Conservation (phyloP, 805 yeast genomes). For the Wickerhamiella sergipiensis region DNA sequence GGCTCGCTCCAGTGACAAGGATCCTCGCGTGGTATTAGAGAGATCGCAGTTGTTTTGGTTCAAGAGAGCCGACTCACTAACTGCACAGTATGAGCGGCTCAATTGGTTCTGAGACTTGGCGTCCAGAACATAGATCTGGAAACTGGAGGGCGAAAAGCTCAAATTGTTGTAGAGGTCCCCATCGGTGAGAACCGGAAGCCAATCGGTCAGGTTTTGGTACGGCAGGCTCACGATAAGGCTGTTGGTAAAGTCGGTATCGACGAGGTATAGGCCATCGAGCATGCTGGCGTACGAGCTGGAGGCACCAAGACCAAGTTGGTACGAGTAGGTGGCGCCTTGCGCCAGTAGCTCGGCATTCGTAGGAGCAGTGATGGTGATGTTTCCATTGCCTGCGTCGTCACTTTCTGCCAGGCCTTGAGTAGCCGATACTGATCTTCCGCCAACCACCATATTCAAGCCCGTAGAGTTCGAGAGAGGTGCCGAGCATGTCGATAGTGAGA, state of each 20-base stretch:
- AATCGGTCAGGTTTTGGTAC: slow-evolving; percentile 8
- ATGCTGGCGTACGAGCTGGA: slow-evolving; percentile 23
- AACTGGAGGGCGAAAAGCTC: background rate
- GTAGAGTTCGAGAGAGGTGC: background rate
- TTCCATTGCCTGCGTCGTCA: background rate
- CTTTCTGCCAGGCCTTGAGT: background rate
- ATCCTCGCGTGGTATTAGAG: slow-evolving; percentile 31
- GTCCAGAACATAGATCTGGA: background rate
- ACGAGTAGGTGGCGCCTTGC: slow-evolving; percentile 34
- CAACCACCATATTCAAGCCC: background rate
- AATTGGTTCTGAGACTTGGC: slow-evolving; percentile 18
- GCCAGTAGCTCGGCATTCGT: background rate
- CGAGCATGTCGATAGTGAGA: background rate
- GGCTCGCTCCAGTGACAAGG: slow-evolving; percentile 32
- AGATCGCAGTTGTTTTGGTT: slow-evolving; percentile 22
- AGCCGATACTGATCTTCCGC: background rate
- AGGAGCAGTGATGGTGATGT: background rate
- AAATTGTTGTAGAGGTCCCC: slow-evolving; percentile 20
- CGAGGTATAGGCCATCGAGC: slow-evolving; percentile 25
- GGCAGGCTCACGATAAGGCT: slow-evolving; percentile 44
- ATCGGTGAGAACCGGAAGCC: slow-evolving; percentile 1
- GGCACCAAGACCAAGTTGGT: slow-evolving; percentile 42
- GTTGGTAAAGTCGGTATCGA: slow-evolving; percentile 58
- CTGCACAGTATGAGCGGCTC: slow-evolving; percentile 58
- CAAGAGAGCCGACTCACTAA: slow-evolving; percentile 36